These are phyloP conservation scores for Magnusiomyces ingens DNA, from an alignment of 1,139 yeast genomes.

Conservation along the genomic window DNA sequence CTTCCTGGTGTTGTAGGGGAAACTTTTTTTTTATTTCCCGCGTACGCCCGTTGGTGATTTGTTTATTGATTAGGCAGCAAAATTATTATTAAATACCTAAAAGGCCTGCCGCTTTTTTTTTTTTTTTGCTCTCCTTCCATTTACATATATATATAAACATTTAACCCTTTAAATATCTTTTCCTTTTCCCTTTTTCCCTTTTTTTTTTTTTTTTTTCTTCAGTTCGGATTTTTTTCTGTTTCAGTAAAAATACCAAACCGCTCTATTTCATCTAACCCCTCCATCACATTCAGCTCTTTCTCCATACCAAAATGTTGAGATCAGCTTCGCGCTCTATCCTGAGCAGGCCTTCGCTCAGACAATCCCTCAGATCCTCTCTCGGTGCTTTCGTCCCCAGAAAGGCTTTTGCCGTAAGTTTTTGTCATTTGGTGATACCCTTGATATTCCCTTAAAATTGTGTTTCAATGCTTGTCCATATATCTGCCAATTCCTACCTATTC, in stretches of 20 bases:
- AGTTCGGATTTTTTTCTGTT: conserved; percentile 1
- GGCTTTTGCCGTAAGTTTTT: conserved; percentile 20
- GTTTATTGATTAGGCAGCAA: neutral
- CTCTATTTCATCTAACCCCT: neutral
- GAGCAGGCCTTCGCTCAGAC: conserved; percentile 15
- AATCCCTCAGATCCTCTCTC: conserved; percentile 13
- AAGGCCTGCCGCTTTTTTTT: neutral
- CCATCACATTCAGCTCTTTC: neutral
- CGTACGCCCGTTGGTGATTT: neutral
- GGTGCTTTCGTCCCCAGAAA: conserved; percentile 13
- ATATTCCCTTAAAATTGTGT: no score
- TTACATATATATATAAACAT: neutral
- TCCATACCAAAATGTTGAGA: conserved; percentile 19
- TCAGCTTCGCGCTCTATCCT: conserved; percentile 19
- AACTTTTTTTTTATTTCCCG: neutral
- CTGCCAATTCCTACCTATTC: no score
- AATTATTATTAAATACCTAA: neutral
- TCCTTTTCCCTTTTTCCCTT: conserved; percentile 1
- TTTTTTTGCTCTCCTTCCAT: neutral
- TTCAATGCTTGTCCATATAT: no score
- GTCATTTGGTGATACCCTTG: no score
- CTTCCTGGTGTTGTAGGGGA: neutral
- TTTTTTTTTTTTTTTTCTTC: conserved; percentile 7
- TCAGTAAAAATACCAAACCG: conserved; percentile 1
- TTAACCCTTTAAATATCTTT: conserved; percentile 5